These are phyloP conservation scores for Leishmania turanica DNA, from an alignment of 208 protist genomes.

Conservation along the genomic window DNA sequence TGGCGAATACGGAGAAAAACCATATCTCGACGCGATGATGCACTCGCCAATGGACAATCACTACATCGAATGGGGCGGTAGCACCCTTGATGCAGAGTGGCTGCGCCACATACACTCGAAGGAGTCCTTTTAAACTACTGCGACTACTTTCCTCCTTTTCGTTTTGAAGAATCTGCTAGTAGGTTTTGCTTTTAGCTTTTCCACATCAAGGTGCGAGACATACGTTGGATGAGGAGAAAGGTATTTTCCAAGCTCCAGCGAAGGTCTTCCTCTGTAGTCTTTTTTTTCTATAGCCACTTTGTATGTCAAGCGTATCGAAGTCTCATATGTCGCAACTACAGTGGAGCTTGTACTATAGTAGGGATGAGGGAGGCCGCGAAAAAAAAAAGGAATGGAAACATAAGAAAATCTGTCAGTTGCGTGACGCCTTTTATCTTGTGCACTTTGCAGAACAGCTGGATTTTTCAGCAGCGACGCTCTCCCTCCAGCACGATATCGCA, in stretches of 20 bases:
- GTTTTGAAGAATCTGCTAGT: too few relatives aligned
- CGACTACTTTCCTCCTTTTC: neutral
- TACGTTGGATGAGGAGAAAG: too few relatives aligned
- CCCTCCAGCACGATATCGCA: neutral
- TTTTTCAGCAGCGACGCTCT: neutral
- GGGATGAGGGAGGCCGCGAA: neutral
- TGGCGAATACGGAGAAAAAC: slow-evolving; percentile 90
- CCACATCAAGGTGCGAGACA: neutral
- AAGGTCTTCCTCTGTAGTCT: neutral
- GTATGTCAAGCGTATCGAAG: neutral
- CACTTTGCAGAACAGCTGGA: neutral
- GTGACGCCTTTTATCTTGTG: neutral
- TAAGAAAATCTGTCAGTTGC: neutral
- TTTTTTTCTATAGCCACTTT: slow-evolving; percentile 12
- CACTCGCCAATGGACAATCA: slow-evolving; percentile 85
- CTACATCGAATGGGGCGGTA: slow-evolving; percentile 87
- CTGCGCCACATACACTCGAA: slow-evolving; percentile 89
- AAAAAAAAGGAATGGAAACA: neutral
- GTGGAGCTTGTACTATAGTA: slow-evolving; percentile 4
- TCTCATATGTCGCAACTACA: neutral
- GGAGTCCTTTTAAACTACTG: slow-evolving; percentile 67
- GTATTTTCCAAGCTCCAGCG: neutral
- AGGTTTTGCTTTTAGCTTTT: neutral
- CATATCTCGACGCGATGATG: slow-evolving; percentile 79
- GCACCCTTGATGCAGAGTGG: slow-evolving; percentile 85